phyloP scores from a whole-genome alignment of 1,284 basidiomycete species.

The Sutorius eximius region DNA sequence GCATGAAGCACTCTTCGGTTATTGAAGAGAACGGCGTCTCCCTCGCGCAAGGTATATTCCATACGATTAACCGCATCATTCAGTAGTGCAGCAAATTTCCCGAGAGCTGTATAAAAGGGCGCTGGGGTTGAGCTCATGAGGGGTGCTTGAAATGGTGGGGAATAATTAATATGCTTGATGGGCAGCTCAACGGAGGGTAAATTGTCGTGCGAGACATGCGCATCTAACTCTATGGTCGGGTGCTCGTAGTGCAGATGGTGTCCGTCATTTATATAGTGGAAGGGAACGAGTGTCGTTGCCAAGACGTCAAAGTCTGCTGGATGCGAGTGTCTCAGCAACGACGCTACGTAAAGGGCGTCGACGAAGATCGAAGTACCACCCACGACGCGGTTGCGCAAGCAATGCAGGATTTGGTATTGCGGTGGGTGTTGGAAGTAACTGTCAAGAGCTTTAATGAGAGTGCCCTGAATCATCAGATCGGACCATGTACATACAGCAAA shows the following conservation, averaged over 20 bases:
- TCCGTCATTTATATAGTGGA: slow-evolving; percentile 90
- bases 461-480: neutral
- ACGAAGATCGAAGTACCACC: slow-evolving; percentile 91
- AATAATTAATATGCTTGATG: slow-evolving; percentile 82
- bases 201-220: slow-evolving; percentile 12
- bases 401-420: slow-evolving; percentile 90
- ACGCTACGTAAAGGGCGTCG: slow-evolving; percentile 75
- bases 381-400: slow-evolving; percentile 76
- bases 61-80: slow-evolving; percentile 57
- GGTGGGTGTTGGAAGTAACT: slow-evolving; percentile 91
- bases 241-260: slow-evolving; percentile 84
- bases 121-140: slow-evolving; percentile 50
- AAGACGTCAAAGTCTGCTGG: slow-evolving; percentile 63
- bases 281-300: slow-evolving; percentile 66
- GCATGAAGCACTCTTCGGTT: slow-evolving; percentile 93
- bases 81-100: slow-evolving; percentile 61
- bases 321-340: slow-evolving; percentile 50
- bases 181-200: slow-evolving; percentile 14
- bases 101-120: slow-evolving; percentile 67
- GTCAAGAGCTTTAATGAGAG: slow-evolving; percentile 6
- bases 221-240: slow-evolving; percentile 73
- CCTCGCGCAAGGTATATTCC: slow-evolving; percentile 74
- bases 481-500: slow-evolving; percentile 60
- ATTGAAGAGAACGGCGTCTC: slow-evolving; percentile 90
- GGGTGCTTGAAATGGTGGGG: slow-evolving; percentile 93